A percentile compares a stretch with the other conserved stretches of the same genome.
Evolutionary conservation across 805 yeast species (phyloP).

Genomic region (Tetrapisispora iriomotensis): DNA sequence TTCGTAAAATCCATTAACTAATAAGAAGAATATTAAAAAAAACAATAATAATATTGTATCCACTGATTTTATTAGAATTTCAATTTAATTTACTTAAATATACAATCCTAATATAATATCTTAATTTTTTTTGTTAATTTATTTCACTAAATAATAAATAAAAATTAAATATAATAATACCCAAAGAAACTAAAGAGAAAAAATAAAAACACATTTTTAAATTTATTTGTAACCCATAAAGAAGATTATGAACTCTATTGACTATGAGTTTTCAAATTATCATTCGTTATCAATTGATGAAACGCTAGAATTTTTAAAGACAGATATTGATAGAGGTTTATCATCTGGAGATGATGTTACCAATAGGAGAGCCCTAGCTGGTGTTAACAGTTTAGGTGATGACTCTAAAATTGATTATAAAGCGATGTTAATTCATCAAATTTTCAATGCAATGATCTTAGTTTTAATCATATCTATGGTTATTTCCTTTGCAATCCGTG

Average conservation of each 20-base stretch:
- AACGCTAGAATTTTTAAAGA: constrained; percentile 47
- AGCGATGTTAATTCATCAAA: constrained; percentile 71
- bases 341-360: constrained; percentile 51
- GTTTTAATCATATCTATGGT: constrained; percentile 81
- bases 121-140: no score
- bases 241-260: constrained; percentile 5
- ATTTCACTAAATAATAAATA: no score
- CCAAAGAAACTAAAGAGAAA: background rate
- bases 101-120: no score
- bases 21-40: no score
- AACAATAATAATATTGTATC: no score
- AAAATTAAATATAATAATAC: background rate
- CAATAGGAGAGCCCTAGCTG: constrained; percentile 62
- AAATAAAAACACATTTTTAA: background rate
- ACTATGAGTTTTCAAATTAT: constrained; percentile 30
- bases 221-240: no score
- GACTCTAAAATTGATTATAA: constrained; percentile 61
- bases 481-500: constrained; percentile 81
- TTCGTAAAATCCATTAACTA: no score
- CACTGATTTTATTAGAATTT: no score
- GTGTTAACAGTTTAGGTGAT: constrained; percentile 71
- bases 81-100: no score
- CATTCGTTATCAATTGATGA: constrained; percentile 53
- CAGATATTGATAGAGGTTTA: constrained; percentile 55
- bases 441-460: constrained; percentile 85